Percentiles rank a stretch among this genome's conserved stretches.
Evolutionary conservation across 805 yeast genomes (phyloP).

Genomic region (Spathaspora girioi): DNA sequence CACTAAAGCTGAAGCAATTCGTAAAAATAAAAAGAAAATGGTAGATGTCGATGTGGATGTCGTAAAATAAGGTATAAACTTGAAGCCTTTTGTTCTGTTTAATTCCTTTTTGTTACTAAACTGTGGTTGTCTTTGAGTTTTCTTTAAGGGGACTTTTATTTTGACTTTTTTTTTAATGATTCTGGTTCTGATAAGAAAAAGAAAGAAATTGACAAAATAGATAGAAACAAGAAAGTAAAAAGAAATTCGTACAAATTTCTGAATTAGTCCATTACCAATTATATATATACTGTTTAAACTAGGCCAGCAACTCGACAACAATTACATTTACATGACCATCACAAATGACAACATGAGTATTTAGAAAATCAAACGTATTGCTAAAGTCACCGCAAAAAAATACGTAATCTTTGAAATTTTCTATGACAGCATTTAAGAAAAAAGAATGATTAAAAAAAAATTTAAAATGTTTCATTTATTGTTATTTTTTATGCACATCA

Average conservation of each 20-base stretch:
- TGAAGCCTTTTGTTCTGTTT: too few species aligned
- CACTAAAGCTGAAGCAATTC: too few species aligned
- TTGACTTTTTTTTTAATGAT: background rate
- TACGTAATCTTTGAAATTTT: background rate
- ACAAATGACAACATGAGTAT: background rate
- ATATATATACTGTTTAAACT: slow-evolving; percentile 1
- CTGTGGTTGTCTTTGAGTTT: background rate
- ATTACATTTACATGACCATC: background rate
- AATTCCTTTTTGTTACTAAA: background rate
- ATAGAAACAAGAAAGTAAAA: background rate
- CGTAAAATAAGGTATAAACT: too few species aligned
- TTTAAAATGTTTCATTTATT: background rate
- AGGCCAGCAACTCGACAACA: background rate
- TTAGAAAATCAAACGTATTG: background rate
- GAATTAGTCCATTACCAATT: background rate
- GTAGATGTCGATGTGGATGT: too few species aligned
- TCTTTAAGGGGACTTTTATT: background rate
- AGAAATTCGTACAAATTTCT: background rate
- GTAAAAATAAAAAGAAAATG: too few species aligned
- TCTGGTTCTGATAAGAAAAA: background rate
- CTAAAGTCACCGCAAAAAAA: background rate
- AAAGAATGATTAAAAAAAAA: background rate
- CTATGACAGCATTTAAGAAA: background rate
- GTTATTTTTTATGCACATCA: background rate
- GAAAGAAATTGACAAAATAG: background rate